Evolutionary conservation across 495 filamentous ascomycete genomes (phyloP), one percentile per base, ranked within the genome.

Genomic region (Tetracladium setigerum): DNA sequence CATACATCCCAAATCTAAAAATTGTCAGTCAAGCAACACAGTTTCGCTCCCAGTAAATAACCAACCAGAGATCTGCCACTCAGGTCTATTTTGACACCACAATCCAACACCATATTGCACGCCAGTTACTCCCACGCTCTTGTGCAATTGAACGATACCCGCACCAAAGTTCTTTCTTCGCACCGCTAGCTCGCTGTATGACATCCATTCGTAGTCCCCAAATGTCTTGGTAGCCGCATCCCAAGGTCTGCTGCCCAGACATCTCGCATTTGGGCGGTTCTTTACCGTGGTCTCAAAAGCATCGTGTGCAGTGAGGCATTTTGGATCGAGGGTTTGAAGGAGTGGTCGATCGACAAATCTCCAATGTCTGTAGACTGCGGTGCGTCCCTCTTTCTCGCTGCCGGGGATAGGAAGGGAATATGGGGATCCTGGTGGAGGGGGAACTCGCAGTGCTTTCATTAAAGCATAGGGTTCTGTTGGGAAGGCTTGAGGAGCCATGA

Each of bases 61-160:
- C 10, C 14, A 2, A 87, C 86, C 86, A 38, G 87, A 82, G 45
- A 98, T 84, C 73, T 98, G 92, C 92, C 92, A 98, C 65, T 98
- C 92, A 5, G 91, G 86, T 43, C 92, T 79, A 64, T 98, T 98
- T 69, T 91, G 87, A 47, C 87, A 88, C 92, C 92, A 98, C 14
- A 98, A 67, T 30, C 92, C 92, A 49, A 97, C 77, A 41, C 83
- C 87, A 60, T 92, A 87, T 66, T 91, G 85, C 39, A 68, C 66
- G 30, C 74, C 76, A 8, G 71, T 70, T 40, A 86, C 70, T 6
- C 83, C 84, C 48, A 77, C 70, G 50, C 78, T 75, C 54, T 84
- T 72, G 63, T 95, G 86, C 57, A 97, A 64, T 65, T 90, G 81
- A 38, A 88, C 83, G 42, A 97, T 66, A 44, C 94, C 92, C 36